Percentiles rank a stretch among this genome's conserved stretches.
Evolutionary conservation across 176 grass and related monocot genomes (phyloP).

Genomic region (Echinochloa phyllopogon): DNA sequence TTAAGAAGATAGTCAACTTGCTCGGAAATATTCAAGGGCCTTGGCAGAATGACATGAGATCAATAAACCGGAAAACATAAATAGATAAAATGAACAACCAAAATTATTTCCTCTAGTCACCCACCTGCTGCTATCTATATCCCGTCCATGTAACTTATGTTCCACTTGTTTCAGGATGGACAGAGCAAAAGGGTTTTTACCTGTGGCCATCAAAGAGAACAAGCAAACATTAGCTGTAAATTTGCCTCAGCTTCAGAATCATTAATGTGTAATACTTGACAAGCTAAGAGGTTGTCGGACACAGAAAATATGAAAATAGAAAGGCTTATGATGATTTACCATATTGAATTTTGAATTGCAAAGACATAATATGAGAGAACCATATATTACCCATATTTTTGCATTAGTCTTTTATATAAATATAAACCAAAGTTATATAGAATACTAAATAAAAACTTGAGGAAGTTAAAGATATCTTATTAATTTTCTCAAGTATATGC

Average conservation of each 20-base stretch:
- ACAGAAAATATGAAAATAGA: constrained; percentile 8
- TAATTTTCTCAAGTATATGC: constrained; percentile 10
- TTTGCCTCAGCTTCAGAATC: constrained; percentile 34
- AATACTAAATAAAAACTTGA: constrained; percentile 25
- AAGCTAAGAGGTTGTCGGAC: constrained; percentile 12
- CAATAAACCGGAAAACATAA: constrained; percentile 39
- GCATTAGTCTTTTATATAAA: constrained; percentile 12
- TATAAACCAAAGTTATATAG: constrained; percentile 21
- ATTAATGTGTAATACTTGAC: constrained; percentile 26
- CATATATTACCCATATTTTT: constrained; percentile 12
- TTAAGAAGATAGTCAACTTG: constrained; percentile 93
- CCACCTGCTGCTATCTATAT: constrained; percentile 80
- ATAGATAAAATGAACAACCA: constrained; percentile 26
- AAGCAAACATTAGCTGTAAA: constrained; percentile 39
- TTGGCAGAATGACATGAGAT: constrained; percentile 47
- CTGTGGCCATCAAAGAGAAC: constrained; percentile 45
- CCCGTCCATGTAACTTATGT: constrained; percentile 83
- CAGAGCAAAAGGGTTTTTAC: constrained; percentile 96
- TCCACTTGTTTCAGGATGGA: constrained; percentile 94
- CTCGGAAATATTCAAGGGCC: constrained; percentile 77
- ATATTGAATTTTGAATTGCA: constrained; percentile 22
- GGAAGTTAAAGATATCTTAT: constrained; percentile 7
- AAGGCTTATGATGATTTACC: constrained; percentile 22
- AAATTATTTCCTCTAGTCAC: constrained; percentile 33
- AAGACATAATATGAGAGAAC: constrained; percentile 24